Evolutionary conservation across 371 early-diverging fungal genomes (phyloP), one percentile per base, ranked within the genome.

Genomic region (Apophysomyces variabilis): DNA sequence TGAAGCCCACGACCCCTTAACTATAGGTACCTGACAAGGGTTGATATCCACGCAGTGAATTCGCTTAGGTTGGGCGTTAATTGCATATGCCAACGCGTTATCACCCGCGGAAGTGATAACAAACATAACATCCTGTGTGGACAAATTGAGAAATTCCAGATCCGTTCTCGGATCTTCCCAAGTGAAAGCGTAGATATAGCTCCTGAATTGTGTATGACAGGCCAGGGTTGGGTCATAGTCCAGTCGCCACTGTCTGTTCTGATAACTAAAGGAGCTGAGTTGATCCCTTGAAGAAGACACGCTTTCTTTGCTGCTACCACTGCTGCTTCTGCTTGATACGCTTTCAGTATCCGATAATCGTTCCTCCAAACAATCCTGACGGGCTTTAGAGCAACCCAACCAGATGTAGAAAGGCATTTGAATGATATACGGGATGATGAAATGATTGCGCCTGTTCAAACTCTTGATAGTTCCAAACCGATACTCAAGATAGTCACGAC

Each of bases 31-130:
- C 72, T 94, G 95, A 73, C 93, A 93, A 9, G 95, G 95, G 69
- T 94, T 94, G 87, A 94, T 89, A 71, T 94, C 95, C 43, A 93
- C 86, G 71, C 92, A 91, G 72, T 94, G 93, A 58, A 94, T 89
- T 7, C 87, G 73, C 16, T 85, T 85, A 1, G 89, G 90, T 37
- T 85, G 83, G 32, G 88, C 89, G 63, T 91, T 76, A 26, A 87
- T 72, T 7, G 91, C 91, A 70, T 94, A 94, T 63, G 93, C 94
- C 32, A 94, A 78, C 5, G 90, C 92, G 68, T 94, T 94, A 77
- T 93, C 93, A 44, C 94, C 94, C 0, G 93, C 94, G 4, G 92
- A 92, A 7, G 93, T 92, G 57, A 94, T 93, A n/a, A 90, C 88
- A 73, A 94, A 79, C 84, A 94, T 84, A 16, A 78, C 80, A 75